These are phyloP conservation scores for Epichloe gansuensis DNA, from an alignment of 2,329 filamentous ascomycete species.

Conservation along the genomic window DNA sequence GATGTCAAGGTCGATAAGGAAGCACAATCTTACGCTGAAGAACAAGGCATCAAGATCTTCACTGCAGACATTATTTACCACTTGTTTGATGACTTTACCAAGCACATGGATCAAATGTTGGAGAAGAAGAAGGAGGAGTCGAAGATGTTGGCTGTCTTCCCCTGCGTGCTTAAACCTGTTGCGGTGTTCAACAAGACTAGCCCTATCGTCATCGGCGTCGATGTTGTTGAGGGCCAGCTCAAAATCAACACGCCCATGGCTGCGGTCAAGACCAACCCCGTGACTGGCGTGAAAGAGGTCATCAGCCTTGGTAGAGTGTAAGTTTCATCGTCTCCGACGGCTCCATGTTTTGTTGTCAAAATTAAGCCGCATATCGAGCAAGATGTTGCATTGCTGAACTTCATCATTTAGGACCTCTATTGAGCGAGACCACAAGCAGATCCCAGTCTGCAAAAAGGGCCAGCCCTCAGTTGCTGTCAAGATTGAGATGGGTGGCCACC, in stretches of 20 bases:
- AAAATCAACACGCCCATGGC: constrained; percentile 82
- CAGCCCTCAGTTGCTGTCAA: constrained; percentile 97
- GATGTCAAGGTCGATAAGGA: constrained; percentile 99
- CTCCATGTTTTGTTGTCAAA: background rate
- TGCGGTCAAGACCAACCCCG: constrained; percentile 68
- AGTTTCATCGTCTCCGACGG: constrained; percentile 26
- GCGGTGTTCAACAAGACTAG: constrained; percentile 97
- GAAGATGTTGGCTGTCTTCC: constrained; percentile 93
- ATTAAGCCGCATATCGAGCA: background rate
- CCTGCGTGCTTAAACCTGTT: constrained; percentile 78
- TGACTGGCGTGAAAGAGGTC: constrained; percentile 72
- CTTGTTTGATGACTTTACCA: constrained; percentile 90
- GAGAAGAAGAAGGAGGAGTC: constrained; percentile 94
- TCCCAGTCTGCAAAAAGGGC: constrained; percentile 84
- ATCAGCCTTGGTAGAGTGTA: constrained; percentile 85
- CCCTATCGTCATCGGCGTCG: constrained; percentile 89
- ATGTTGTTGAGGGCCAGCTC: constrained; percentile 83
- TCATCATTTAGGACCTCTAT: constrained; percentile 60
- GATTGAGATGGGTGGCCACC: constrained; percentile 84
- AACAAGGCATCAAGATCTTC: constrained; percentile 94
- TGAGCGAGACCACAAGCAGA: constrained; percentile 93
- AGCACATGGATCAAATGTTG: constrained; percentile 76
- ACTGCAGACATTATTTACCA: constrained; percentile 99
- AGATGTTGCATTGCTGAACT: background rate
- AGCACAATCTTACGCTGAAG: constrained; percentile 77